phyloP scores from a whole-genome alignment of 2,329 filamentous ascomycete species.

The Tolypocladium sp. region DNA sequence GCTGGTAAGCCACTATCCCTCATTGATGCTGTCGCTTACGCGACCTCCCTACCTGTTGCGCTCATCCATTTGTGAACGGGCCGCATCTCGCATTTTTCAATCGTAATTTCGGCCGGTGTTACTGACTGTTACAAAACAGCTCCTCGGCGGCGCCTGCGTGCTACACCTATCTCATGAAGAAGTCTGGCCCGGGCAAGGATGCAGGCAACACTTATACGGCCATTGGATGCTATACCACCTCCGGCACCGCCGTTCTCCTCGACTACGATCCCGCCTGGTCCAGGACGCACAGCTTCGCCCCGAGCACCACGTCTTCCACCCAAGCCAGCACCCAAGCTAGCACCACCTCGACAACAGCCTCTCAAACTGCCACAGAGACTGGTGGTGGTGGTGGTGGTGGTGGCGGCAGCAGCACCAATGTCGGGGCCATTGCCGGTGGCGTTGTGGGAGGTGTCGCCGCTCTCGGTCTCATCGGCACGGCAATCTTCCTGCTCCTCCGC shows the following conservation, averaged over 20 bases:
- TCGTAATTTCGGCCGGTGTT: no score
- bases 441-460: constrained; percentile 34
- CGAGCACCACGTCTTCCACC: neutral
- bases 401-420: constrained; percentile 16
- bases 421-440: constrained; percentile 37
- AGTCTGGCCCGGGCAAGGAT: constrained; percentile 6
- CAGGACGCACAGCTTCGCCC: constrained; percentile 9
- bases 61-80: neutral
- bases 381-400: constrained; percentile 16
- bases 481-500: constrained; percentile 30
- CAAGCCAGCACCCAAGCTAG: neutral
- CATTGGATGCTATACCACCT: constrained; percentile 15
- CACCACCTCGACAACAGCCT: neutral
- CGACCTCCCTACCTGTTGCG: neutral
- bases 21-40: neutral
- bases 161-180: constrained; percentile 19
- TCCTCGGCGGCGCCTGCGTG: constrained; percentile 10
- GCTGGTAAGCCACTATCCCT: constrained; percentile 18
- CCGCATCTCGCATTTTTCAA: neutral
- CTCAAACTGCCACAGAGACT: constrained; percentile 1
- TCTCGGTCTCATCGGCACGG: constrained; percentile 29
- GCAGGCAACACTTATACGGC: constrained; percentile 11
- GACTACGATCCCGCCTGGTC: constrained; percentile 18
- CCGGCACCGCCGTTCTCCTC: constrained; percentile 16
- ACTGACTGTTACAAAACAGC: neutral